Evolutionary conservation across 306 rosid species (phyloP).

Genomic region (Prunus dulcis): DNA sequence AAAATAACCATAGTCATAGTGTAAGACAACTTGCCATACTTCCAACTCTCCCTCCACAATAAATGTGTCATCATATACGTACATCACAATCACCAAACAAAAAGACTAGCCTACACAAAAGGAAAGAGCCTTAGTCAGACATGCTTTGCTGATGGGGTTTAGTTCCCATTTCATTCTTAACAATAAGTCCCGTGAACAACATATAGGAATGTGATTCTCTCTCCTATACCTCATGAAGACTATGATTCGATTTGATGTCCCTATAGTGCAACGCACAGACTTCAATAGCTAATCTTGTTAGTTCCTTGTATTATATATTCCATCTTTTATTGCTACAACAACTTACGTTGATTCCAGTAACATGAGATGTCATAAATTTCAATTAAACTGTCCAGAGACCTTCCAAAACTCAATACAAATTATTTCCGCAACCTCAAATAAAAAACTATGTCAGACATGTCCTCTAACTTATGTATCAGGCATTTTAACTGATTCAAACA

Average conservation of each 20-base stretch:
- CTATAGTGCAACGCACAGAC: neutral
- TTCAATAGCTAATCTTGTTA: neutral
- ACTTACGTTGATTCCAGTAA: neutral
- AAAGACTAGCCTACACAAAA: neutral
- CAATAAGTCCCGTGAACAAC: neutral
- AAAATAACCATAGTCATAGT: neutral
- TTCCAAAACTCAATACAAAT: neutral
- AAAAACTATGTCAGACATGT: neutral
- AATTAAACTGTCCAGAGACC: neutral
- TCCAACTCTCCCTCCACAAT: neutral
- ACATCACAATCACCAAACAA: neutral
- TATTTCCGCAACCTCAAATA: neutral
- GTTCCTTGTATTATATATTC: neutral
- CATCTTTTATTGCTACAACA: neutral
- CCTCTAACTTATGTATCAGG: neutral
- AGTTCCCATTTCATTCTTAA: neutral
- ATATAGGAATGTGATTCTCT: neutral
- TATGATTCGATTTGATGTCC: neutral
- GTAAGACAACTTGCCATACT: neutral
- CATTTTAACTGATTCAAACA: neutral
- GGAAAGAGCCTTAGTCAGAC: neutral
- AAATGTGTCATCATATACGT: neutral
- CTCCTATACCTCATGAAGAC: neutral
- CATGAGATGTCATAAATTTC: neutral
- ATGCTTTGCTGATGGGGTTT: neutral